Evolutionary conservation across 306 rosid genomes (phyloP).

Genomic region (Senna siamea): DNA sequence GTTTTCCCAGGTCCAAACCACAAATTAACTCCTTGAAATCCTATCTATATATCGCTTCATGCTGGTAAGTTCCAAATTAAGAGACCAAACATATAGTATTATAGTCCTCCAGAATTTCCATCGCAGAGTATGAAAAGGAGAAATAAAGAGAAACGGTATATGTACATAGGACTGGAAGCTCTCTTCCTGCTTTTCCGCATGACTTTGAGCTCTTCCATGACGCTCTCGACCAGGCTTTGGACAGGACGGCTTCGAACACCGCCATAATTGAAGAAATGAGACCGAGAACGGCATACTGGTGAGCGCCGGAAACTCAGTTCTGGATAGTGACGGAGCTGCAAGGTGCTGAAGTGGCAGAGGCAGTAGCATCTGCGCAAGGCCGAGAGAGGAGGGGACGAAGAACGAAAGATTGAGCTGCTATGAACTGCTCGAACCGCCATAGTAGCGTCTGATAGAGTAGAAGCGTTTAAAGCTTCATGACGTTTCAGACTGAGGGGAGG

Average conservation of each 20-base stretch:
- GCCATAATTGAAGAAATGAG: slow-evolving; percentile 41
- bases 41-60: not conserved
- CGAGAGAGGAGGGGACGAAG: slow-evolving; percentile 58
- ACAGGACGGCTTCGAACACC: slow-evolving; percentile 51
- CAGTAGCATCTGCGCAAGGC: slow-evolving; percentile 52
- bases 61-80: slow-evolving; percentile 6
- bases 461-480: slow-evolving; percentile 31
- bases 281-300: slow-evolving; percentile 28
- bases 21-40: not conserved
- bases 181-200: slow-evolving; percentile 51
- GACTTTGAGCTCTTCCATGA: slow-evolving; percentile 69
- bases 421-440: slow-evolving; percentile 81
- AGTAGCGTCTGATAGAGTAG: not conserved
- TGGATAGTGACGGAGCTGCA: slow-evolving; percentile 42
- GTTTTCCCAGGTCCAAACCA: not conserved
- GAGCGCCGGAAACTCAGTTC: slow-evolving; percentile 21
- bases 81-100: slow-evolving; percentile 8
- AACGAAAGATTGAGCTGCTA: slow-evolving; percentile 58
- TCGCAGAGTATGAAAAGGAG: not conserved
- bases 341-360: slow-evolving; percentile 40
- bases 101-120: not conserved
- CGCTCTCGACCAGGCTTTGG: slow-evolving; percentile 61
- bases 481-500: not conserved
- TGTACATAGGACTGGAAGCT: slow-evolving; percentile 61
- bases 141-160: not conserved